Percentiles rank a stretch among this genome's conserved stretches.
These are phyloP conservation scores for Achaetomium macrosporum DNA, from an alignment of 2,329 filamentous ascomycete species.

Conservation along the genomic window DNA sequence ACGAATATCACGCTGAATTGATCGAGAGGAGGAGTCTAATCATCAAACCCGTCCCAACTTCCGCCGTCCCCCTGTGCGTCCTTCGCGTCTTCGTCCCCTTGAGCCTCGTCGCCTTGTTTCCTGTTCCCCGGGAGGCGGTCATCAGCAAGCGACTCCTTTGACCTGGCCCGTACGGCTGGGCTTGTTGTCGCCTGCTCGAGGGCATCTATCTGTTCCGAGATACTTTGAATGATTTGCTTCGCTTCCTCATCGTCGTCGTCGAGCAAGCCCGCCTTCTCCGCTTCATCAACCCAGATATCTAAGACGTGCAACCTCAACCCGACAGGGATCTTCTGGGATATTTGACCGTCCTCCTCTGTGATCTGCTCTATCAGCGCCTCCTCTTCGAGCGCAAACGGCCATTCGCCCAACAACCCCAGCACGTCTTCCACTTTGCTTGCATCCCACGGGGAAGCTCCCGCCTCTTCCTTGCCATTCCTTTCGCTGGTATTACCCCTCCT, in stretches of 20 bases:
- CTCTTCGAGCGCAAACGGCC: slow-evolving; percentile 35
- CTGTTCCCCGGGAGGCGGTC: slow-evolving; percentile 63
- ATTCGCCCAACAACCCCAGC: slow-evolving; percentile 41
- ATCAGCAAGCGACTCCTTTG: slow-evolving; percentile 65
- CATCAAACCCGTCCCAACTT: slow-evolving; percentile 24
- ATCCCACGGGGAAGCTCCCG: slow-evolving; percentile 19
- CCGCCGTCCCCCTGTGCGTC: slow-evolving; percentile 11
- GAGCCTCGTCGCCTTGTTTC: slow-evolving; percentile 30
- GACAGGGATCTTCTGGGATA: slow-evolving; percentile 55
- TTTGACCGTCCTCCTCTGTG: slow-evolving; percentile 30
- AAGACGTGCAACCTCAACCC: slow-evolving; percentile 81
- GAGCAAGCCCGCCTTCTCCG: slow-evolving; percentile 62
- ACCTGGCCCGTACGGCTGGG: slow-evolving; percentile 66
- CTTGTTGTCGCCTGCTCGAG: slow-evolving; percentile 54
- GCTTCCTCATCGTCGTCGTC: slow-evolving; percentile 34
- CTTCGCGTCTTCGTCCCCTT: slow-evolving; percentile 16
- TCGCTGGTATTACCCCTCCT: slow-evolving; percentile 15
- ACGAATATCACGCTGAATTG: neutral
- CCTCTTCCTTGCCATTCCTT: slow-evolving; percentile 27
- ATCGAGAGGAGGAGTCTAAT: slow-evolving; percentile 9
- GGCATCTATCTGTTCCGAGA: slow-evolving; percentile 51
- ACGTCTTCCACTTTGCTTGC: slow-evolving; percentile 26
- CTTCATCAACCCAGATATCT: slow-evolving; percentile 88
- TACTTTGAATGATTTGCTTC: slow-evolving; percentile 42
- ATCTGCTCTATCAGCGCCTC: slow-evolving; percentile 28